phyloP scores from a whole-genome alignment of 2,329 filamentous ascomycete species.

The Calonectria pteridis region DNA sequence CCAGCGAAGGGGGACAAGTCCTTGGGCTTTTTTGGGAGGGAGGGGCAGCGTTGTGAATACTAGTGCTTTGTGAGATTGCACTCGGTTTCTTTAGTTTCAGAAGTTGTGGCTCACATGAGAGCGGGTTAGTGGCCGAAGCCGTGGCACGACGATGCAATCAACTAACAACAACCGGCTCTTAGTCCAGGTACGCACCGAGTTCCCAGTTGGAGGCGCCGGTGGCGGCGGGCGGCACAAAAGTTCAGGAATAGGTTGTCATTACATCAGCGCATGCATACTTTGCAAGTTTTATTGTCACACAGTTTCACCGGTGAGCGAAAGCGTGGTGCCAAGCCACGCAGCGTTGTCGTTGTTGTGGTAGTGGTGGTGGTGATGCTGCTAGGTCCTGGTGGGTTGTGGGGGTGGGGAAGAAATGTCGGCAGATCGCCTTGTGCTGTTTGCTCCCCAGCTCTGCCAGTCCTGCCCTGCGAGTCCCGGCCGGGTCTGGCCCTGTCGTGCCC shows the following conservation, averaged over 20 bases:
- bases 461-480: slow-evolving; percentile 11
- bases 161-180: background rate
- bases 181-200: background rate
- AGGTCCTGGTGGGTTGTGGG: background rate
- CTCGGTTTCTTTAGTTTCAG: slow-evolving; percentile 7
- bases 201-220: background rate
- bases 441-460: slow-evolving; percentile 3
- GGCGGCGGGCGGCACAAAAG: background rate
- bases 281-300: background rate
- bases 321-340: background rate
- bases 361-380: background rate
- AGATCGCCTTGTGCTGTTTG: slow-evolving; percentile 10
- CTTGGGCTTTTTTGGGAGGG: background rate
- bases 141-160: background rate
- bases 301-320: background rate
- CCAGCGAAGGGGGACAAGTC: background rate
- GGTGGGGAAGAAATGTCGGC: slow-evolving; percentile 11
- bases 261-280: background rate
- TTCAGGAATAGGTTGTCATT: background rate
- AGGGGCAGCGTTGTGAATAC: background rate
- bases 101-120: background rate
- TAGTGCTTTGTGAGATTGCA: background rate
- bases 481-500: background rate
- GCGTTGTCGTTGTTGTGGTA: background rate
- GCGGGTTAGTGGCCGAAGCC: background rate